Percentiles rank a stretch among this genome's conserved stretches.
Conservation (phyloP, 2,329 filamentous ascomycete species). For the Penicillium sp. region DNA sequence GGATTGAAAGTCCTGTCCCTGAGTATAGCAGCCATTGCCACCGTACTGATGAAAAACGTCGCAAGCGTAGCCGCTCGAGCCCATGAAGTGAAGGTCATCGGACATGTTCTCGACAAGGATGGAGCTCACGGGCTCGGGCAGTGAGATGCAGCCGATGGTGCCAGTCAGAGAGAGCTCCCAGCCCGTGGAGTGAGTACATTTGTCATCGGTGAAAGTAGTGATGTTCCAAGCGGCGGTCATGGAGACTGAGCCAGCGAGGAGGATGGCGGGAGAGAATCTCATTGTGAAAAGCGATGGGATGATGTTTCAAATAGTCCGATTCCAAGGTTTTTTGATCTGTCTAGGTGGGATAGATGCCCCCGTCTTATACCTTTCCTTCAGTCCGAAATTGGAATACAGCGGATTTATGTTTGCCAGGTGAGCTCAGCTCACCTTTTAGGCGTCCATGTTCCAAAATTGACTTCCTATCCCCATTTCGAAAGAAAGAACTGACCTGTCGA, state of each 20-base stretch:
- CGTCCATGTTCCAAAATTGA: not conserved
- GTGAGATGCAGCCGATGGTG: conserved; percentile 2
- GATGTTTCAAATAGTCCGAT: too few relatives aligned
- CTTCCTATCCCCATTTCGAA: not conserved
- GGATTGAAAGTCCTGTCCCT: conserved; percentile 14
- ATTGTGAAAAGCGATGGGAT: not conserved
- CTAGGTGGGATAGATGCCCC: not conserved
- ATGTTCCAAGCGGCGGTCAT: conserved; percentile 5
- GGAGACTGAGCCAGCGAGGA: conserved; percentile 1
- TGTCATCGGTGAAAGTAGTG: conserved; percentile 3
- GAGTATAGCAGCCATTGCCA: conserved; percentile 8
- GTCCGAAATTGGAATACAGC: not conserved
- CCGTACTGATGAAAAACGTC: not conserved
- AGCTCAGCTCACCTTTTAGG: not conserved
- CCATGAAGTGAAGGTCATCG: conserved; percentile 2
- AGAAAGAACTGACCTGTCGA: not conserved
- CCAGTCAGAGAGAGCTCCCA: not conserved
- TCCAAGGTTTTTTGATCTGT: not conserved
- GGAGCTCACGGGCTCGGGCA: not conserved
- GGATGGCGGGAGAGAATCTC: not conserved
- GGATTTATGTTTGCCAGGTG: not conserved
- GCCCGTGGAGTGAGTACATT: conserved; percentile 1
- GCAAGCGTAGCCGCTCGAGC: conserved; percentile 4
- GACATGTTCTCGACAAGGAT: conserved; percentile 5
- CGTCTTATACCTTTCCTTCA: not conserved